phyloP scores from a whole-genome alignment of 1,284 basidiomycete species.

The Mycosarcoma maydis region DNA sequence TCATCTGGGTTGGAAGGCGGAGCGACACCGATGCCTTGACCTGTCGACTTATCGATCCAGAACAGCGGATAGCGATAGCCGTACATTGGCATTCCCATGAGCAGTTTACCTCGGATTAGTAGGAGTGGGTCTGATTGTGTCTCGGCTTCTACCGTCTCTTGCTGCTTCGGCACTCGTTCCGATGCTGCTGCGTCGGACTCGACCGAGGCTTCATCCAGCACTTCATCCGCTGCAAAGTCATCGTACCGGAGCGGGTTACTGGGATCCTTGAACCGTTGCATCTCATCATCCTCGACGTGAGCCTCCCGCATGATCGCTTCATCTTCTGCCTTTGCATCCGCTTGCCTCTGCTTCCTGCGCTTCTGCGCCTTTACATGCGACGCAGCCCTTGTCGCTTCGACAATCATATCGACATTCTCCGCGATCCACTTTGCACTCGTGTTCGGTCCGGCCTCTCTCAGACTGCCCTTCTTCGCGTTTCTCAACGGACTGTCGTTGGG shows the following conservation, averaged over 20 bases:
- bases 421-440: conserved; percentile 35
- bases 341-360: not conserved
- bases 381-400: conserved; percentile 8
- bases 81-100: conserved; percentile 48
- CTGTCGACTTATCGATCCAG: conserved; percentile 25
- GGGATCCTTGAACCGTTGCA: conserved; percentile 21
- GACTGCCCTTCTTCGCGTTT: conserved; percentile 32
- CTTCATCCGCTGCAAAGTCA: conserved; percentile 12
- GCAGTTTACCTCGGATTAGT: conserved; percentile 18
- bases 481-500: conserved; percentile 34
- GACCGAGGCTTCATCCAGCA: conserved; percentile 12
- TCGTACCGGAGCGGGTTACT: conserved; percentile 21
- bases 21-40: conserved; percentile 17
- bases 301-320: not conserved
- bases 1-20: conserved; percentile 6
- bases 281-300: not conserved
- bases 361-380: not conserved
- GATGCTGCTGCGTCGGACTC: not conserved
- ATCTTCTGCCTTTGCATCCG: not conserved
- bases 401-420: conserved; percentile 31
- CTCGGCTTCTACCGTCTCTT: not conserved
- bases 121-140: conserved; percentile 1
- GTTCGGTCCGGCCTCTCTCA: conserved; percentile 47
- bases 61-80: conserved; percentile 44
- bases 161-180: no score